Base-by-base conservation (phyloP, 331 rosid genomes). In the Quercus tomentella region DNA sequence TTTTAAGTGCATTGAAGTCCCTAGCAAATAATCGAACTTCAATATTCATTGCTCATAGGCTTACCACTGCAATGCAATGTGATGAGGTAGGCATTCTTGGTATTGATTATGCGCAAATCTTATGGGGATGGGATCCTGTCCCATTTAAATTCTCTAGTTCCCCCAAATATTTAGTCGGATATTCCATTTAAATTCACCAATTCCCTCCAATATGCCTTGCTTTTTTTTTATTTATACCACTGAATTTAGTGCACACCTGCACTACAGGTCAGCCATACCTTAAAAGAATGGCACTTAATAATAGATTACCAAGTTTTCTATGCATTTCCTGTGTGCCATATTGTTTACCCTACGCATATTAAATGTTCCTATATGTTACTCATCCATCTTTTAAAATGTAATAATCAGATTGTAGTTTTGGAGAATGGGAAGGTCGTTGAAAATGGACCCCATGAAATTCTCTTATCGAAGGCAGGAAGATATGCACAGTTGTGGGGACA, bases 401-500 rank as follows among this genome's bases (percentile, higher is more conserved):
- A 84, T 71, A 23, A 76, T 80, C 90, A 95, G 99, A 91, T 95
- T 21, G 55, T 93, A 89, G 99, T 95, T 81, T 76, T 95, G 88
- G 99, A 95, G 87, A 91, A 93, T 74, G 98, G 99, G 78, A 88
- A 88, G 90, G 99, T 93, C 78, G 56, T 93, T 72, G 99, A 95
- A 85, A 97, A 93, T 80, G 99, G 99, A 72, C 87, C 97, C 63
- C 98, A 95, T 83, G 99, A 95, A 76, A 86, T 76, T 66, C 98
- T 95, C 26, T 82, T 93, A 78, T 88, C 89, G 6, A 88, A 89
- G 60, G 92, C 85, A 5, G 99, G 98, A 88, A 90, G 99, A 89
- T 95, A 95, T 82, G 92, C 99, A 23, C 99, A 95, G 84, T 94
- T 95, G 45, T 95, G 99, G 99, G 94, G 89, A 80, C 98, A 95